Evolutionary conservation across 2,329 filamentous ascomycete species (phyloP).

Genomic region (Madurella mycetomatis): DNA sequence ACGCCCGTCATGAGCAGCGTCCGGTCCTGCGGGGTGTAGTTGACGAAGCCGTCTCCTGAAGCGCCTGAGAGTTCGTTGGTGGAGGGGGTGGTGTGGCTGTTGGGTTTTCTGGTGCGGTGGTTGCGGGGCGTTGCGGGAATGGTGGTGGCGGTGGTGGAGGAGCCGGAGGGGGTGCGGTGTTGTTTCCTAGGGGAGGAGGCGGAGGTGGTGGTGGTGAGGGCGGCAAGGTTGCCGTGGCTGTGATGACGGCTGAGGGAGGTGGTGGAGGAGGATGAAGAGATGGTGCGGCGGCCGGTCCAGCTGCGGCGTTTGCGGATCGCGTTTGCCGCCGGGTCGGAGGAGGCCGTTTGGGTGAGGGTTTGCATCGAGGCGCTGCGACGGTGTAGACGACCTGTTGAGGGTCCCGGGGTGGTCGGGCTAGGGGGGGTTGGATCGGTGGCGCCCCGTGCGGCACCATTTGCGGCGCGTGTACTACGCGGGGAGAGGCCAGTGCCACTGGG

Average conservation of each 20-base stretch:
- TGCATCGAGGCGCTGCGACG: conserved; percentile 29
- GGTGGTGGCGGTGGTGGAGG: conserved; percentile 2
- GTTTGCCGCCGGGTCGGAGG: not conserved
- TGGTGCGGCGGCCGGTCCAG: conserved; percentile 26
- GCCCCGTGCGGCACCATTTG: conserved; percentile 26
- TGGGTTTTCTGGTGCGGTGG: not conserved
- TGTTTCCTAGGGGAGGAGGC: not conserved
- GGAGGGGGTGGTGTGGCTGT: not conserved
- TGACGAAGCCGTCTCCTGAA: conserved; percentile 65
- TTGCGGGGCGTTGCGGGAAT: not conserved
- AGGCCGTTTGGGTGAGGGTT: conserved; percentile 16
- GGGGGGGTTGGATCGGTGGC: conserved; percentile 1
- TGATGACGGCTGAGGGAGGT: not conserved
- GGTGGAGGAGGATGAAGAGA: not conserved
- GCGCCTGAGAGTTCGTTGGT: conserved; percentile 20
- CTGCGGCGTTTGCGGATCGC: conserved; percentile 36
- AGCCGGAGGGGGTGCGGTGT: not conserved
- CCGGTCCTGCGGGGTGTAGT: conserved; percentile 80
- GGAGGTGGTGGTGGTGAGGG: not conserved
- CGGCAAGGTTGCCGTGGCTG: not conserved
- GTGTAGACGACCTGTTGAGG: conserved; percentile 13
- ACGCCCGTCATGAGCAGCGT: conserved; percentile 80
- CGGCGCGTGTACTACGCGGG: conserved; percentile 37
- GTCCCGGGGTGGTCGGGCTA: conserved; percentile 2
- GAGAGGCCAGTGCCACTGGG: conserved; percentile 34